Evolutionary conservation across 805 yeast species (phyloP).

Genomic region (Ogataea zsoltii): DNA sequence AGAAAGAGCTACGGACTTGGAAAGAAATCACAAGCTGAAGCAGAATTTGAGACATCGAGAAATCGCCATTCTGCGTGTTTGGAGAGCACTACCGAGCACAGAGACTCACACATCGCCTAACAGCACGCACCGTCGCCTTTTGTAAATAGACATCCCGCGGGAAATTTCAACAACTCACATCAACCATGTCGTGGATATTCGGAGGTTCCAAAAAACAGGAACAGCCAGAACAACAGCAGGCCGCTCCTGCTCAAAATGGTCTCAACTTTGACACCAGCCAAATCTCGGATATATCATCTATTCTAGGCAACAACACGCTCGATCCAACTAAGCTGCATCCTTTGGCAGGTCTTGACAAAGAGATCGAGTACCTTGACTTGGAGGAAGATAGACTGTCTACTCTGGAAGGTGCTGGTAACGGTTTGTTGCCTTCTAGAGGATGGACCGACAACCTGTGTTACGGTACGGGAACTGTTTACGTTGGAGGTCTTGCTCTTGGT

Average conservation of each 20-base stretch:
- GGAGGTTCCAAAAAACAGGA: slow-evolving; percentile 37
- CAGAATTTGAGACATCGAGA: background rate
- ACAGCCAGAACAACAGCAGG: slow-evolving; percentile 8
- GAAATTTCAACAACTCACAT: background rate
- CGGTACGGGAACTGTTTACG: slow-evolving; percentile 94
- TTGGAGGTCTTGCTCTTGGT: slow-evolving; percentile 84
- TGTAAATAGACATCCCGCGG: slow-evolving; percentile 2
- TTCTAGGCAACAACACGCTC: slow-evolving; percentile 59
- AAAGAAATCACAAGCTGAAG: background rate
- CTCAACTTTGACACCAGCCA: slow-evolving; percentile 28
- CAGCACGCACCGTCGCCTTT: background rate
- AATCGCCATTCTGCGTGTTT: background rate
- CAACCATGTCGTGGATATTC: slow-evolving; percentile 51
- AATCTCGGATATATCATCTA: slow-evolving; percentile 61
- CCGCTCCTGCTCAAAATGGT: slow-evolving; percentile 1
- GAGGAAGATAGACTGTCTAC: slow-evolving; percentile 77
- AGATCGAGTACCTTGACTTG: slow-evolving; percentile 84
- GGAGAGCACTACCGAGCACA: background rate
- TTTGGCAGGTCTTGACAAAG: slow-evolving; percentile 86
- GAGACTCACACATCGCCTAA: background rate
- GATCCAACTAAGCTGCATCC: slow-evolving; percentile 83
- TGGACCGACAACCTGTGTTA: slow-evolving; percentile 98
- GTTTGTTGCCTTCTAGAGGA: slow-evolving; percentile 92
- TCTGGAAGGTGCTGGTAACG: slow-evolving; percentile 81
- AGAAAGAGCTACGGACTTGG: background rate